Evolutionary conservation across 108 stramenopile species (phyloP), one percentile per base, ranked within the genome.

Genomic region (Pseudonitzschia multiseries): DNA sequence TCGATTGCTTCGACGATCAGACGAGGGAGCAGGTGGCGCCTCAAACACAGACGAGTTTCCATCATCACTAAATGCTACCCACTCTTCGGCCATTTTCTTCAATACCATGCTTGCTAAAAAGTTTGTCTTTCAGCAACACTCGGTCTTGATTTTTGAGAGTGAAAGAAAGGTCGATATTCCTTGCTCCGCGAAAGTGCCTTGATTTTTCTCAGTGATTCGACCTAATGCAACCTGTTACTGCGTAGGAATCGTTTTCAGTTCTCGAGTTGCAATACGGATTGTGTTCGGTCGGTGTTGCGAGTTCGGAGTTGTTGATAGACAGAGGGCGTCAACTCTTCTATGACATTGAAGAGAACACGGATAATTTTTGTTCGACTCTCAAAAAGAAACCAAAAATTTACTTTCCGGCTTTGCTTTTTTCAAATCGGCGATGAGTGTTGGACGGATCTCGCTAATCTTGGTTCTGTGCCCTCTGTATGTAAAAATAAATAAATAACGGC

Each of bases 51-150:
- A 29, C n/a, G 76, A 48, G 28, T 40, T 24, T 18, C 52, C 44
- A 28, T 72, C 63, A 20, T 73, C 62, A 40, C 65, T 66, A 28
- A 74, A 73, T 20, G 79, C 79, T 18, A 79, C 73, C 73, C 73
- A 79, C 21, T 70, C 79, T 9, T 68, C 26, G 12, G 8, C 43
- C 8, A 21, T 44, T 20, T 15, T 36, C 46, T 44, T 57, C 46
- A 57, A 40, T 15, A 77, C 70, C 69, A 77, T 71, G 12, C n/a
- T 66, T 0, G 46, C 18, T 48, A 18, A 18, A 42, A 9, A 8
- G 17, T 48, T 18, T 48, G 17, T 2, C 14, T 48, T 48, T 2
- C 4, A 48, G 18, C 13, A 14, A 48, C 46, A 48, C 9, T 8
- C 8, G 46, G 36, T 36, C 36, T 36, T 36, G 36, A 36, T 36